Evolutionary conservation across 129 eudicot genomes (phyloP), one percentile per base, ranked within the genome.

Genomic region (Tanacetum coccineum): DNA sequence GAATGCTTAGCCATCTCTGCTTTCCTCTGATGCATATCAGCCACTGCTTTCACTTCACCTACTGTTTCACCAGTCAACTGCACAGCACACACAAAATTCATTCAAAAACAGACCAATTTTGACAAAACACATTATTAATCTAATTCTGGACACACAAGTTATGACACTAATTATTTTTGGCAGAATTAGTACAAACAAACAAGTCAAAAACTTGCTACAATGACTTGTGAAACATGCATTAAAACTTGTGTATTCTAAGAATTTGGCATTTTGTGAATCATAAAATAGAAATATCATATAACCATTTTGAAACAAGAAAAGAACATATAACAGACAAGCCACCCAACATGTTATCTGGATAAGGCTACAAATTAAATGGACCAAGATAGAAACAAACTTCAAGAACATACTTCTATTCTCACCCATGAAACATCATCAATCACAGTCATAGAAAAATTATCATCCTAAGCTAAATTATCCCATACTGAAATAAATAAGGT

Each of bases 41-140:
- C 98, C 76, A 93, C 98, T 74, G 98, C 96, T 78, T 88, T 93
- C 89, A 89, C 98, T 81, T 93, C 98, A 55, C 98, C 98, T 74
- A 93, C 92, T 76, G 98, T 93, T 73, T 78, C 96, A 67, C 98
- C 98, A 82, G 98, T 93, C 77, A 93, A 81, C 98, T 93, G 90
- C 78, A 81, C 57, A 74, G 48, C 39, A 12, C 44, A 17, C 11
- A 71, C 51, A 60, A 47, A 19, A 6, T 45, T 8, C 68, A 48
- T 48, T 15, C 20, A 51, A 49, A 58, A 28, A 25, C 9, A 40
- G n/a, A 32, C 60, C 10, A 54, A 6, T 32, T 75, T 48, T 59
- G 64, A 57, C 46, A 46, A 26, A n/a, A 50, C 62, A 57, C 8
- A 64, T 69, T 26, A 47, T 21, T 44, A 70, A 1, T 36, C 42